These are phyloP conservation scores for Neoascochyta sp. DNA, from an alignment of 2,329 filamentous ascomycete species.

Conservation along the genomic window DNA sequence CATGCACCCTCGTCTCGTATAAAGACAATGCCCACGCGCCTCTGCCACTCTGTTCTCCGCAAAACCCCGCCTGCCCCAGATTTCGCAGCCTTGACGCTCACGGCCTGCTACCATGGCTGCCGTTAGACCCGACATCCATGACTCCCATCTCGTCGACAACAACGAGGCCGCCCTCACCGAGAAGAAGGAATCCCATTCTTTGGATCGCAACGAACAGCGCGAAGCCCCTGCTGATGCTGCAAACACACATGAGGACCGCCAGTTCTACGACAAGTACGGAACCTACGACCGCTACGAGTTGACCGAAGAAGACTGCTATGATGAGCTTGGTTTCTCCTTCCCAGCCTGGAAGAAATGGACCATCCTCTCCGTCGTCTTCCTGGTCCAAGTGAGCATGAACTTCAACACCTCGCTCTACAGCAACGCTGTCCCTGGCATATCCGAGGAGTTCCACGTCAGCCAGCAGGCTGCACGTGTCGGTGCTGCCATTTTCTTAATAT, in stretches of 20 bases:
- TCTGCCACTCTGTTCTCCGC: too few species aligned
- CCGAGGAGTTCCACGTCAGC: conserved; percentile 64
- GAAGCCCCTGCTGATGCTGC: conserved; percentile 15
- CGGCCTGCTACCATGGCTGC: too few species aligned
- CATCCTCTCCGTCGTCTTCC: conserved; percentile 51
- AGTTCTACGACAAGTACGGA: conserved; percentile 32
- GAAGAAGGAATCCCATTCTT: conserved; percentile 23
- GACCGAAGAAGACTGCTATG: conserved; percentile 49
- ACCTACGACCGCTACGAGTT: conserved; percentile 48
- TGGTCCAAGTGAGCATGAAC: conserved; percentile 56
- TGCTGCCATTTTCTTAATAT: conserved; percentile 72
- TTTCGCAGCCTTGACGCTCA: too few species aligned
- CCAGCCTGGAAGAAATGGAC: conserved; percentile 53
- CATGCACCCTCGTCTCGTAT: too few species aligned
- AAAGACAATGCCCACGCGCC: too few species aligned
- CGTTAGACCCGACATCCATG: conserved; percentile 14
- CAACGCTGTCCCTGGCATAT: conserved; percentile 51
- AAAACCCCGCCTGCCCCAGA: too few species aligned
- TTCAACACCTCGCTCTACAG: conserved; percentile 57
- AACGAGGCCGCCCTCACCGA: conserved; percentile 16
- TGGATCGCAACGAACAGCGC: conserved; percentile 14
- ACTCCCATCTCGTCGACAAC: conserved; percentile 12
- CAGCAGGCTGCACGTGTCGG: conserved; percentile 67
- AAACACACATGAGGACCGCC: conserved; percentile 20
- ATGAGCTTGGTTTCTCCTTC: conserved; percentile 49